Conservation (phyloP, 2,329 filamentous ascomycete species). For the Xylariomycetidae sp. region DNA sequence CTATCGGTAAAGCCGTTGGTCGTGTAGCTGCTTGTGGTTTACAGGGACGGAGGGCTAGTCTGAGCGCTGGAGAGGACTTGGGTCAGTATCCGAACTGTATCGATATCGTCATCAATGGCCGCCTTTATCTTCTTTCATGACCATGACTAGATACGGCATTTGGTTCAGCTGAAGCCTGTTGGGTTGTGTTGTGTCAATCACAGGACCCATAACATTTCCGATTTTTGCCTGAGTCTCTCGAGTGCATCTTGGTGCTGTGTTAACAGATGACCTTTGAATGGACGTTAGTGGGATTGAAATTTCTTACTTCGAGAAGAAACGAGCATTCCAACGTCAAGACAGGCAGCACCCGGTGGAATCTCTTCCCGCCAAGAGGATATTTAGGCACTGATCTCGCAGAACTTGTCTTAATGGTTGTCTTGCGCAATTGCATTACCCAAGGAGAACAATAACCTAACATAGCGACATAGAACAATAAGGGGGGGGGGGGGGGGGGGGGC, state of each 20-base stretch:
- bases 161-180: neutral
- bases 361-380: constrained; percentile 12
- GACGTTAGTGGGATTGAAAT: too few relatives aligned
- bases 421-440: constrained; percentile 6
- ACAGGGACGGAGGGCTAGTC: constrained; percentile 5
- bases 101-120: neutral
- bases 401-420: constrained; percentile 1
- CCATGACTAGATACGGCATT: constrained; percentile 1
- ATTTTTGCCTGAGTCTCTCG: neutral
- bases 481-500: too few relatives aligned
- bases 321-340: too few relatives aligned
- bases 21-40: constrained; percentile 3
- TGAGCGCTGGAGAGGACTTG: constrained; percentile 2
- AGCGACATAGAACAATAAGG: constrained; percentile 6
- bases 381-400: constrained; percentile 6
- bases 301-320: too few relatives aligned
- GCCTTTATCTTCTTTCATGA: constrained; percentile 4
- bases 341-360: constrained; percentile 9
- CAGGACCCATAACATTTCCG: neutral
- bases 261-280: neutral
- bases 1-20: constrained; percentile 25
- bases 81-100: too few relatives aligned
- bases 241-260: neutral
- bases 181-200: constrained; percentile 1
- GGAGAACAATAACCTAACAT: too few relatives aligned